Evolutionary conservation across 2,329 filamentous ascomycete species (phyloP).

Genomic region (Colletotrichum theobromicola): DNA sequence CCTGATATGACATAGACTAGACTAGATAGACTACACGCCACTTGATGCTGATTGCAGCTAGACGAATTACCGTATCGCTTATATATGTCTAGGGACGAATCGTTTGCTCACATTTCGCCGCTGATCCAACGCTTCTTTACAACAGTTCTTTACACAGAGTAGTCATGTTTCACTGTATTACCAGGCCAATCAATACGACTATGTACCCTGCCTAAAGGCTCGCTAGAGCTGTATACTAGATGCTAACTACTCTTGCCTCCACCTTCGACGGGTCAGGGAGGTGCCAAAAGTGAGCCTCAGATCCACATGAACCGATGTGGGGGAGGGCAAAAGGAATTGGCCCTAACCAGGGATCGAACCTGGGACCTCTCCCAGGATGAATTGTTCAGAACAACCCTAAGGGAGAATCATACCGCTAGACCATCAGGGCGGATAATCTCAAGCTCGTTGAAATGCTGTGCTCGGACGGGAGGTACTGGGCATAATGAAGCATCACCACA

Average conservation of each 20-base stretch:
- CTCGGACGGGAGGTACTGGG: fast-evolving
- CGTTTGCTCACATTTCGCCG: not conserved
- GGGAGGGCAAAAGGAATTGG: not conserved
- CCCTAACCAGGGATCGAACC: conserved; percentile 9
- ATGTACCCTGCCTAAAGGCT: not conserved
- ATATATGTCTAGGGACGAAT: not conserved
- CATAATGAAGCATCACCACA: fast-evolving
- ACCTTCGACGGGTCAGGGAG: not conserved
- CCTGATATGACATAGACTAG: not conserved
- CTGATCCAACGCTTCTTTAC: not conserved
- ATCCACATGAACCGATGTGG: not conserved
- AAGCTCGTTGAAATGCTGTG: not conserved
- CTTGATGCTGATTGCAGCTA: not conserved
- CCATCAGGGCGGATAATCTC: not conserved
- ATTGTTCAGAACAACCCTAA: not conserved
- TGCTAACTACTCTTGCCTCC: not conserved
- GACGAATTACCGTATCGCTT: not conserved
- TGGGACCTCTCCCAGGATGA: not conserved
- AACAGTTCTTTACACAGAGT: not conserved
- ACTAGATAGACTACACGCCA: not conserved
- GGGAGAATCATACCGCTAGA: conserved; percentile 12
- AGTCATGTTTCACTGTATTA: not conserved
- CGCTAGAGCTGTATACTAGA: not conserved
- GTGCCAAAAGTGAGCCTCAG: not conserved
- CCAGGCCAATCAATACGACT: not conserved